Percentiles rank a stretch among this genome's conserved stretches.
Conservation (phyloP, 805 yeast species). For the Starmerella gropengiesseri region DNA sequence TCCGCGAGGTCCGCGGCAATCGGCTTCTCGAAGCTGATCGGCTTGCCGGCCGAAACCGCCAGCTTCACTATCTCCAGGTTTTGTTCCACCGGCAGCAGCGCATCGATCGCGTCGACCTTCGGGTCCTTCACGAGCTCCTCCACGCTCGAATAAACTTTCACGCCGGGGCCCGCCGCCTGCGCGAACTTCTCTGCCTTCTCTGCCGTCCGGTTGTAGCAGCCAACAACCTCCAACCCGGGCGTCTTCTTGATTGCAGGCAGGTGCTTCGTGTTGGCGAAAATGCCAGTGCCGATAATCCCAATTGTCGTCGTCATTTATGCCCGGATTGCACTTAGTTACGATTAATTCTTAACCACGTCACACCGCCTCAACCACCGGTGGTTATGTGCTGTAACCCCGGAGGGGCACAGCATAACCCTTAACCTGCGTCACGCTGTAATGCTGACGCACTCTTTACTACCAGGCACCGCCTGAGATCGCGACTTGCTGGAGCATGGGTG, state of each 20-base stretch:
- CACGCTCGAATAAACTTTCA: constrained; percentile 47
- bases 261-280: constrained; percentile 78
- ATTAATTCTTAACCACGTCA: too few relatives aligned
- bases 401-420: too few relatives aligned
- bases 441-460: too few relatives aligned
- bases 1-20: constrained; percentile 76
- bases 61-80: constrained; percentile 57
- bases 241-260: constrained; percentile 52
- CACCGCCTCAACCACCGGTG: too few relatives aligned
- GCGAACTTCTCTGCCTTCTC: constrained; percentile 79
- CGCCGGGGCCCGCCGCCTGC: constrained; percentile 31
- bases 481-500: neutral
- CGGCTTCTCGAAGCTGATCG: constrained; percentile 80
- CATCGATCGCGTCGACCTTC: constrained; percentile 69
- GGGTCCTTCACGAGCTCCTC: constrained; percentile 58
- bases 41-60: constrained; percentile 66
- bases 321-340: neutral
- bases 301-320: constrained; percentile 12
- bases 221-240: constrained; percentile 44
- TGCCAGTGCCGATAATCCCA: constrained; percentile 30
- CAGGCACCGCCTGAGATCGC: neutral
- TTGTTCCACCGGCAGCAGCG: constrained; percentile 77
- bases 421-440: too few relatives aligned
- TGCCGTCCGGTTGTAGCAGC: constrained; percentile 75
- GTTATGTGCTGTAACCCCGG: too few relatives aligned